Percentiles rank a stretch among this genome's conserved stretches.
Conservation (phyloP, 225 moss, liverwort and hornwort species). For the Pseudoscleropodium purum region DNA sequence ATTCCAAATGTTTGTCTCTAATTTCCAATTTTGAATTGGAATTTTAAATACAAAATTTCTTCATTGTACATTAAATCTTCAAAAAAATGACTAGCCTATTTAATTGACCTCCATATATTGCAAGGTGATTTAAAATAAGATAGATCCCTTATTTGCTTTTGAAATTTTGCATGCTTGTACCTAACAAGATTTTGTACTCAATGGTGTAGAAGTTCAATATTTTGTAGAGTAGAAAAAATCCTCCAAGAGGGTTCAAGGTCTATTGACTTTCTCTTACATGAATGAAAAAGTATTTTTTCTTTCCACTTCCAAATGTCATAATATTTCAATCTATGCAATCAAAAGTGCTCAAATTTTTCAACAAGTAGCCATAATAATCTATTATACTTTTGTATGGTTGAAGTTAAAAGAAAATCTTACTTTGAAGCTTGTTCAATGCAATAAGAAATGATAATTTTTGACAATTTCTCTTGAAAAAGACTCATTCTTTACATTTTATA, state of each 20-base stretch:
- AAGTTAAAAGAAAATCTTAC: background rate
- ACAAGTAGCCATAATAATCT: background rate
- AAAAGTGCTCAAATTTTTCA: background rate
- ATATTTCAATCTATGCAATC: background rate
- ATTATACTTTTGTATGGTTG: background rate
- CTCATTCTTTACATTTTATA: background rate
- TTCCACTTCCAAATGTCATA: background rate
- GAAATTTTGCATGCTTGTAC: background rate
- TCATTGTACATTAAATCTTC: background rate
- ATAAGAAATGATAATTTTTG: background rate
- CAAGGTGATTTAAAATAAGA: background rate
- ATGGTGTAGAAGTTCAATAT: background rate
- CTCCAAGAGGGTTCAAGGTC: background rate
- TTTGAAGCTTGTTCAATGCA: background rate
- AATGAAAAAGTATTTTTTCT: background rate
- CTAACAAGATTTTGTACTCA: background rate
- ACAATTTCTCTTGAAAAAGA: background rate
- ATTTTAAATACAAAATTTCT: background rate
- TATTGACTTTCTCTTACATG: rapidly evolving
- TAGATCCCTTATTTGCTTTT: background rate
- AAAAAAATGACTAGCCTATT: background rate
- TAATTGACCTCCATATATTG: background rate
- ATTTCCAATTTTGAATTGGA: background rate
- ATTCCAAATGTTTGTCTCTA: background rate
- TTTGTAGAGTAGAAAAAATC: background rate